Base-by-base conservation (phyloP, 768 basidiomycete species). In the Leccinum disarticulatum region DNA sequence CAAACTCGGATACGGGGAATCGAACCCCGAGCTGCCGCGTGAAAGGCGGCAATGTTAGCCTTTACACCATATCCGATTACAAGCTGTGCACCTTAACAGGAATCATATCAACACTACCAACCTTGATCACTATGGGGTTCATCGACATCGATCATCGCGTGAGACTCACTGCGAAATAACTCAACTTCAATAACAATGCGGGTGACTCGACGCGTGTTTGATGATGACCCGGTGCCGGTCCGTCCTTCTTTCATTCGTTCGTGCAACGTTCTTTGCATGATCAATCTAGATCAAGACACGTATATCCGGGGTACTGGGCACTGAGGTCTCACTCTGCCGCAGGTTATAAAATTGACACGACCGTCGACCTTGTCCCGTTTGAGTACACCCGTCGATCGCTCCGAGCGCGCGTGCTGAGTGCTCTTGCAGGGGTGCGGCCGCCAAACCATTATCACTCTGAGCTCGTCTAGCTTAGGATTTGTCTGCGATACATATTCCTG, bases 31-130 rank as follows among this genome's bases (percentile, higher is more conserved):
- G 72, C 76, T 76, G 66, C 76, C 74, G 74, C 74, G 76, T 82
- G 82, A 82, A 76, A 84, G 82, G 83, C 82, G 81, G 82, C 77
- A 83, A 84, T 83, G 82, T 81, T 84, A 81, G 80, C 82, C 83
- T 72, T 84, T 84, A 83, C 82, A 84, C 82, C 81, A 82, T 83
- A 84, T 75, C 81, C 76, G 76, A 73, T 19, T 36, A 7, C 8
- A 41, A 41, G 41, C 41, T 41, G 41, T 41, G 41, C 9, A n/a
- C 9, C 41, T 41, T n/a, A 10, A n/a, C n/a, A 41, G 41, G 17
- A 10, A n/a, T n/a, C 9, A n/a, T 41, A 41, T 41, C 41, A 41
- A 41, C 9, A 6, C 15, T 17, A n/a, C 41, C 38, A 38, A 38
- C 36, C 36, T 36, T 15, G 11, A 33, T 33, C 33, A 33, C 11